Percentiles rank a stretch among this genome's conserved stretches.
Evolutionary conservation across 2,329 filamentous ascomycete species (phyloP).

Genomic region (Sarocladiaceae sp.): DNA sequence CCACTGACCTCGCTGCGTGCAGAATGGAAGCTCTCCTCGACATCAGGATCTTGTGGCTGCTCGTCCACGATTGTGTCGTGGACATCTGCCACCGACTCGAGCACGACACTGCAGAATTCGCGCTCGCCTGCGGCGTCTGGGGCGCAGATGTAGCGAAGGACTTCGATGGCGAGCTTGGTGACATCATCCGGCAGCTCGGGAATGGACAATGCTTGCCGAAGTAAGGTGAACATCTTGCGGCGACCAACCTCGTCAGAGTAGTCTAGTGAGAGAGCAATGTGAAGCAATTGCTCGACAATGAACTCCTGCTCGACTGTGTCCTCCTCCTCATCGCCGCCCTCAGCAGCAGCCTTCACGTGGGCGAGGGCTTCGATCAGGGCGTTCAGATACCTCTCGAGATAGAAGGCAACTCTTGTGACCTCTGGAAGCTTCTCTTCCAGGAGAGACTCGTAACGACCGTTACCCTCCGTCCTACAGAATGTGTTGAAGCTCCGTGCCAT

Average conservation of each 20-base stretch:
- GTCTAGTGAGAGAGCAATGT: constrained; percentile 87
- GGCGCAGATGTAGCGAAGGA: constrained; percentile 78
- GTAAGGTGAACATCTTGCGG: constrained; percentile 89
- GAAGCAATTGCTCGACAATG: constrained; percentile 88
- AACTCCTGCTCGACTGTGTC: constrained; percentile 90
- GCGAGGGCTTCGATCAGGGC: constrained; percentile 62
- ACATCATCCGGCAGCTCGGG: constrained; percentile 88
- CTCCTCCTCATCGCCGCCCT: constrained; percentile 67
- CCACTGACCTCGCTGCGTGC: constrained; percentile 80
- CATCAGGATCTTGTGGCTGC: constrained; percentile 48
- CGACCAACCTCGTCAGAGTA: constrained; percentile 97
- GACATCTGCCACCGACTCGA: constrained; percentile 93
- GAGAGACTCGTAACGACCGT: constrained; percentile 69
- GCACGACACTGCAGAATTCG: constrained; percentile 78
- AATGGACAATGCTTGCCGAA: constrained; percentile 80
- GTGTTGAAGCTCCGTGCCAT: constrained; percentile 91
- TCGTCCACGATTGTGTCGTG: constrained; percentile 88
- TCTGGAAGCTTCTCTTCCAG: constrained; percentile 93
- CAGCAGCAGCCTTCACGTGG: constrained; percentile 50
- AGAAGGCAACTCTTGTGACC: constrained; percentile 85
- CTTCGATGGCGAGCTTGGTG: constrained; percentile 81
- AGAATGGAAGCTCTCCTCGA: constrained; percentile 81
- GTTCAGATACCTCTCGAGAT: constrained; percentile 75
- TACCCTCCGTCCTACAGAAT: constrained; percentile 73
- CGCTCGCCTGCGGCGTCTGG: constrained; percentile 68